Evolutionary conservation across 2,329 filamentous ascomycete species (phyloP).

Genomic region (Colletotrichum cereale): DNA sequence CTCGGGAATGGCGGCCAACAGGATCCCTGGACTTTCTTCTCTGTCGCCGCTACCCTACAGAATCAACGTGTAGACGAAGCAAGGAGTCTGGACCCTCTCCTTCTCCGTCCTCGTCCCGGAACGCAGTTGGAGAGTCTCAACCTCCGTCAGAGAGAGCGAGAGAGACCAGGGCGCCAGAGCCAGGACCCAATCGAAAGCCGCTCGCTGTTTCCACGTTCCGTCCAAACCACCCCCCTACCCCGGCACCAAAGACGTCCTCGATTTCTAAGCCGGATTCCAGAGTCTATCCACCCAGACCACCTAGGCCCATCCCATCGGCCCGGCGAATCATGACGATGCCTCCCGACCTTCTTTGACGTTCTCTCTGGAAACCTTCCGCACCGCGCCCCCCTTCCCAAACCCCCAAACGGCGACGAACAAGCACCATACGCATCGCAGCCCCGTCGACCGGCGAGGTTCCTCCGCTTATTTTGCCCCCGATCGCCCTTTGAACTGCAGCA

Average conservation of each 20-base stretch:
- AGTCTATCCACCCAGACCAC: constrained; percentile 18
- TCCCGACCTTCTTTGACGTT: constrained; percentile 22
- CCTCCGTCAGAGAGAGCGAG: constrained; percentile 17
- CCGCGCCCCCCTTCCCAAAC: neutral
- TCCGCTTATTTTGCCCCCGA: neutral
- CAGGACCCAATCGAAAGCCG: neutral
- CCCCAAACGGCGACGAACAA: neutral
- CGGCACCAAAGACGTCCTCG: neutral
- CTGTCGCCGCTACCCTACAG: neutral
- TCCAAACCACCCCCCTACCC: constrained; percentile 5
- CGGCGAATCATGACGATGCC: constrained; percentile 27
- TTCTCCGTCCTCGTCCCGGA: constrained; percentile 12
- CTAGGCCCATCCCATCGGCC: constrained; percentile 4
- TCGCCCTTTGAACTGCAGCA: constrained; percentile 31
- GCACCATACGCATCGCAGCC: neutral
- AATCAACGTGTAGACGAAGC: neutral
- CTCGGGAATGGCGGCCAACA: constrained; percentile 25
- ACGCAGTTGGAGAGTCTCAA: constrained; percentile 6
- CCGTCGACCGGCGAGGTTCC: neutral
- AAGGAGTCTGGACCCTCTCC: neutral
- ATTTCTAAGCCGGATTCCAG: constrained; percentile 35
- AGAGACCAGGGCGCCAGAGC: neutral
- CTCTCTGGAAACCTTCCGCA: constrained; percentile 34
- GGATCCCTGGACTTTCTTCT: neutral
- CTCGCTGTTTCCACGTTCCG: neutral